Base-by-base conservation (phyloP, 1,284 basidiomycete species). In the Peniophora sp. region DNA sequence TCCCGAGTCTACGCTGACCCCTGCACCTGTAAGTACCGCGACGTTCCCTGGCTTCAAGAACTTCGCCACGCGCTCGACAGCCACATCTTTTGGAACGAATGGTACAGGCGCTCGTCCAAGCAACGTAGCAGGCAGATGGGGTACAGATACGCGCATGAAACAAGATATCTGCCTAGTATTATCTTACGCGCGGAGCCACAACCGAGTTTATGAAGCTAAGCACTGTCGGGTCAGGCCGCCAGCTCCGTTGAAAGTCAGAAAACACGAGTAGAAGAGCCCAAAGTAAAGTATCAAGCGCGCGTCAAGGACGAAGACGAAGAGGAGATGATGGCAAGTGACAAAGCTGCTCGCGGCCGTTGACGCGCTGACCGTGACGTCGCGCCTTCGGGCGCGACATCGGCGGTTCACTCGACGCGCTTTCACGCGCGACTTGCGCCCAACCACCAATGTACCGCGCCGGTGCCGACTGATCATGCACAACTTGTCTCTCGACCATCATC, bases 1-100 rank as follows among this genome's bases (percentile, higher is more conserved):
- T 24, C 93, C 93, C 17, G 85, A 90, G 64, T 97, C 93, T 19
- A 96, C 93, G 62, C 88, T 92, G 53, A 96, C 88, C 3, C 94
- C 93, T 0, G 93, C 93, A 0, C 93, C 93, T 0, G 92, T 95
- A 48, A 97, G 64, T 3, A 94, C 69, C 0, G 85, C 69, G 25
- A 83, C 81, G 65, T 82, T 83, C 38, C 89, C 89, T 1, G 73
- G 69, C 0, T 71, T 65, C 11, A 96, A 66, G 59, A 94, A 94
- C 2, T 70, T 62, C 3, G 79, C 69, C 35, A 94, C 75, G 50
- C 83, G 78, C 19, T 84, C 71, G 24, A 83, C 70, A 2, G 89
- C 89, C 47, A 75, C 75, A 16, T 69, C 63, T 3, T 74, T 63
- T 12, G 81, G 69, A 50, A 85, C 65, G 45, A 59, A 62, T 52